These are phyloP conservation scores for Torulaspora pretoriensis DNA, from an alignment of 1,139 yeast species.

Conservation along the genomic window DNA sequence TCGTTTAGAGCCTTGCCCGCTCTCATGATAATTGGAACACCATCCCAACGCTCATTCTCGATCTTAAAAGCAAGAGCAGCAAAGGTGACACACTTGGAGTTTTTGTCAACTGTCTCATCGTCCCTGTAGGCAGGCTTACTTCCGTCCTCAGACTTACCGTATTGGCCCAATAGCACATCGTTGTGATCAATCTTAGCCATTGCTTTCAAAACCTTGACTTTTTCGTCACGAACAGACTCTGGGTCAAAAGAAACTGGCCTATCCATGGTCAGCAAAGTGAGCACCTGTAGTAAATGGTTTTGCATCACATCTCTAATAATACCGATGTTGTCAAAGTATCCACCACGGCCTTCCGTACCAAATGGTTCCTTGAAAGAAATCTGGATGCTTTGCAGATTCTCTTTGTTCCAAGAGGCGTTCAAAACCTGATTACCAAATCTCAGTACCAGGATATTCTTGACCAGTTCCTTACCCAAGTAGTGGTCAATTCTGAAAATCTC, in stretches of 20 bases:
- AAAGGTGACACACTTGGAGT: constrained; percentile 84
- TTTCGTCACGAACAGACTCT: constrained; percentile 92
- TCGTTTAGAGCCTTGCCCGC: constrained; percentile 96
- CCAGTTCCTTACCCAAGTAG: constrained; percentile 96
- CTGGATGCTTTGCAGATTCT: constrained; percentile 74
- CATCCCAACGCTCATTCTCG: constrained; percentile 95
- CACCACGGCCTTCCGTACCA: constrained; percentile 99
- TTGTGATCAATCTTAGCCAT: constrained; percentile 62
- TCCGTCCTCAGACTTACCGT: constrained; percentile 79
- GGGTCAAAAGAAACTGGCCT: constrained; percentile 87
- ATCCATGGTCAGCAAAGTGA: constrained; percentile 92
- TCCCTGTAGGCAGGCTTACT: constrained; percentile 85
- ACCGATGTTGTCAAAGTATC: constrained; percentile 92
- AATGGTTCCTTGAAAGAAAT: constrained; percentile 92
- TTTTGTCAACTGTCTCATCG: constrained; percentile 82
- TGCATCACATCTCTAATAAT: constrained; percentile 98
- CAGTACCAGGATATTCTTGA: constrained; percentile 81
- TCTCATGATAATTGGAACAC: constrained; percentile 91
- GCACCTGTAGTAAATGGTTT: constrained; percentile 89
- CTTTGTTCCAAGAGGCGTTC: constrained; percentile 80
- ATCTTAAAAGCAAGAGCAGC: constrained; percentile 80
- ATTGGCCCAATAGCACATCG: constrained; percentile 83
- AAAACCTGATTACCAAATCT: constrained; percentile 88
- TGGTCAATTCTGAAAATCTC: constrained; percentile 96
- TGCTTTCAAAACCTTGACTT: constrained; percentile 85